A percentile compares a stretch with the other conserved stretches of the same genome.
phyloP scores from a whole-genome alignment of 2,329 filamentous ascomycete genomes.

The Myriosclerotinia curreyana region DNA sequence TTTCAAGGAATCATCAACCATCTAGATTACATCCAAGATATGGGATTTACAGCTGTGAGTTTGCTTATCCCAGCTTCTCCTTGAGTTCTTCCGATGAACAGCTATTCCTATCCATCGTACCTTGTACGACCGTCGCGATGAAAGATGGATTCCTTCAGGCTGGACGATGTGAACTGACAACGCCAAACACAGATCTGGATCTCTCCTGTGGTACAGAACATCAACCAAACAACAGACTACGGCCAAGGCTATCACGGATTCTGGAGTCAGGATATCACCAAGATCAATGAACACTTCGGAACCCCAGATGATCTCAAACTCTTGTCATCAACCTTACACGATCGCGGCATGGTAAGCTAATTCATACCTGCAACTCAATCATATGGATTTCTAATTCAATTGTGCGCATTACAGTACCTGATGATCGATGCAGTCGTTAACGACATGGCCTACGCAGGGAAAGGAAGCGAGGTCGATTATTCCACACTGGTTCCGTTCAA shows the following conservation, averaged over 20 bases:
- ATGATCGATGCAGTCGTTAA: slow-evolving; percentile 51
- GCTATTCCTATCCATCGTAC: not conserved
- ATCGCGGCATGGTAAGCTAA: slow-evolving; percentile 45
- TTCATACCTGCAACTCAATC: not conserved
- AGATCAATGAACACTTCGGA: slow-evolving; percentile 58
- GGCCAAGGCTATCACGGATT: slow-evolving; percentile 46
- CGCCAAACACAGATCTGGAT: slow-evolving; percentile 40
- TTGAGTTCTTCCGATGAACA: not conserved
- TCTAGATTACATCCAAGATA: slow-evolving; percentile 47
- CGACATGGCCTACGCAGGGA: slow-evolving; percentile 41
- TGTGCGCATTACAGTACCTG: slow-evolving; percentile 37
- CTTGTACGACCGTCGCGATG: not conserved
- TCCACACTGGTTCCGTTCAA: slow-evolving; percentile 28
- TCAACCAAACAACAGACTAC: slow-evolving; percentile 40
- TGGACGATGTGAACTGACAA: slow-evolving; percentile 10
- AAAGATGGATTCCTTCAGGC: slow-evolving; percentile 1
- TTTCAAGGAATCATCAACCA: slow-evolving; percentile 46
- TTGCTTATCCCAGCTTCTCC: not conserved
- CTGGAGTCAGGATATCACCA: slow-evolving; percentile 46
- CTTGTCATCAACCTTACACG: slow-evolving; percentile 54
- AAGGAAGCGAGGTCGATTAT: slow-evolving; percentile 24
- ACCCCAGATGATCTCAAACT: slow-evolving; percentile 56
- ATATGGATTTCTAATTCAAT: not conserved
- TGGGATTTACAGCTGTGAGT: slow-evolving; percentile 39
- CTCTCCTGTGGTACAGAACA: slow-evolving; percentile 43